Base-by-base conservation (phyloP, 1,139 yeast genomes). In the Debaryomycetaceae sp. region DNA sequence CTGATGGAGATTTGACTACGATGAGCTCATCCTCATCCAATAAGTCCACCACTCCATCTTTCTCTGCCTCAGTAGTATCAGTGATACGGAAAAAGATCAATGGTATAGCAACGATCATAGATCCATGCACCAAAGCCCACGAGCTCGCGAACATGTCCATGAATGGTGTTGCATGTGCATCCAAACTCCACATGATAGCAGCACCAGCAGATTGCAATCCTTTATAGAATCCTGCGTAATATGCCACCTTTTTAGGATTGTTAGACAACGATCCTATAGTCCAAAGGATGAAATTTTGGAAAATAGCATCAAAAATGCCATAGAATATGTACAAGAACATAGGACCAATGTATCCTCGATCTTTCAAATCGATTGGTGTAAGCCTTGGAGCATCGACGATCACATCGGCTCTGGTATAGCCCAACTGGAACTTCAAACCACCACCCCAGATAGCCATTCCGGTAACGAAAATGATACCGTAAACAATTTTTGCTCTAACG, bases 171-270 rank as follows among this genome's bases (percentile, higher is more conserved):
- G 59, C 60, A 42, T 66, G 52, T 34, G 81, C 75, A 56, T 81
- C 85, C 49, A 81, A 63, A 54, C 83, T 65, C 85, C 86, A 81
- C 8, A 75, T 78, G 46, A 81, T 68, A 22, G 83, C 85, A 20
- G 82, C 81, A 57, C 83, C 85, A 11, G 83, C 85, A 27, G 82
- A 75, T 63, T 81, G 87, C 43, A 81, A 62, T 48, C 84, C 81
- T 65, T 81, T 81, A 66, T 79, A 81, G 61, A 78, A 78, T 39
- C 85, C 85, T 39, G 81, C 83, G 53, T 79, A 80, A 47, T 80
- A 65, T 9, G 85, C 83, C 24, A 72, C 64, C 57, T 74, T 78
- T 63, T 77, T 71, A 34, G 84, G 78, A 57, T 76, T 75, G 59
- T 80, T 80, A 48, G 84, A 75, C 47, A 81, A 59, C 30, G 83